Evolutionary conservation across 1,284 basidiomycete species (phyloP), one percentile per base, ranked within the genome.

Genomic region (Coriolopsis trogii): DNA sequence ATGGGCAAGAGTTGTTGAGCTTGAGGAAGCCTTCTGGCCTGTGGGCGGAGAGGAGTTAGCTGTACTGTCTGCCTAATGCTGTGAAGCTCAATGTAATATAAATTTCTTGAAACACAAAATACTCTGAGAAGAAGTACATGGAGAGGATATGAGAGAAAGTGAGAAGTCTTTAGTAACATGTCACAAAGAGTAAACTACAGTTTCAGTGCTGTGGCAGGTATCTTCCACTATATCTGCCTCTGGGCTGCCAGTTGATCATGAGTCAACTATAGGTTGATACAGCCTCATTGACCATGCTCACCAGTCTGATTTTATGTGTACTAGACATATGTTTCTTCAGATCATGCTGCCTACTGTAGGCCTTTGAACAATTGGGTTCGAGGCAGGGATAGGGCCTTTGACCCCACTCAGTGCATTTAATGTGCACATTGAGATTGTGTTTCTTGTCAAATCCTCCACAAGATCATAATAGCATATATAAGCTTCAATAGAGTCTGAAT

Each of bases 21-120:
- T 87, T 1, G 84, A 87, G 61, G 76, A 72, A 36, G 74, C 66
- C 1, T 87, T 87, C 60, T 87, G 84, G 85, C 85, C 83, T 8
- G 46, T 59, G 9, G 57, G 41, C 8, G 59, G 60, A 6, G 68
- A 70, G 20, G 63, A 66, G 21, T 21, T 56, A 45, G 15, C 8
- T 34, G 20, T n/a, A 43, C 41, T 43, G 9, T 12, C 15, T 6
- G 6, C 16, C n/a, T 29, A 41, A 16, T n/a, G 24, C 25, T 41
- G 4, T 36, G 33, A n/a, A n/a, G n/a, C 33, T 34, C 8, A 8
- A 34, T n/a, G 33, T n/a, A n/a, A 16, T 34, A 6, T n/a, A 6
- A n/a, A n/a, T n/a, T n/a, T n/a, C n/a, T n/a, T n/a, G n/a, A n/a
- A n/a, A n/a, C n/a, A n/a, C n/a, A n/a, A n/a, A n/a, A n/a, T n/a